These are phyloP conservation scores for Vigna angularis DNA, from an alignment of 306 rosid species.

Conservation along the genomic window DNA sequence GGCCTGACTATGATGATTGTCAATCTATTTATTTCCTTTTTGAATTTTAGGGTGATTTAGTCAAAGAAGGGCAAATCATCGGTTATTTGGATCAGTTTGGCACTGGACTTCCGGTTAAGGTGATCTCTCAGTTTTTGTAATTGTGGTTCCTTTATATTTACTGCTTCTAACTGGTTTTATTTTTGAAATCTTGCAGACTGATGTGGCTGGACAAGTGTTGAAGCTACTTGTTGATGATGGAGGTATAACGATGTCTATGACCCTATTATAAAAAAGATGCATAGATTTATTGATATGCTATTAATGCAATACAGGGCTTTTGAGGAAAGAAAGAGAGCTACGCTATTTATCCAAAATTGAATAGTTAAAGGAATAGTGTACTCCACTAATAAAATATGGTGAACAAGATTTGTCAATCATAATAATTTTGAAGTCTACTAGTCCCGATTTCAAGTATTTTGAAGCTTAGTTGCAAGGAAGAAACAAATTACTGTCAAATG, in stretches of 20 bases:
- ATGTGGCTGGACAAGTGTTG: conserved; percentile 88
- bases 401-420: conserved; percentile 4
- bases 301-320: conserved; percentile 27
- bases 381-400: conserved; percentile 25
- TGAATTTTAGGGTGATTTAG: conserved; percentile 66
- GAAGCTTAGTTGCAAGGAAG: conserved; percentile 24
- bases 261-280: conserved; percentile 15
- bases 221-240: conserved; percentile 88
- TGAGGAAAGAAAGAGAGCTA: not conserved
- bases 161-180: conserved; percentile 47
- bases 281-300: conserved; percentile 12
- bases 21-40: conserved; percentile 40
- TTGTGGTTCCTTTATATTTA: conserved; percentile 17
- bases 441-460: conserved; percentile 17
- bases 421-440: not conserved
- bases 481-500: not conserved
- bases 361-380: conserved; percentile 22
- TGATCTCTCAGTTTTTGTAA: conserved; percentile 45
- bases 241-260: conserved; percentile 63
- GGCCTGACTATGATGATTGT: conserved; percentile 27
- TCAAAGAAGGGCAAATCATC: conserved; percentile 89
- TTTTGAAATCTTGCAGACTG: conserved; percentile 75
- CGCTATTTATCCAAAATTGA: not conserved
- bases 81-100: conserved; percentile 96
- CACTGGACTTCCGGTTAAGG: conserved; percentile 89